These are phyloP conservation scores for Calycina marina DNA, from an alignment of 2,329 filamentous ascomycete species.

Conservation along the genomic window DNA sequence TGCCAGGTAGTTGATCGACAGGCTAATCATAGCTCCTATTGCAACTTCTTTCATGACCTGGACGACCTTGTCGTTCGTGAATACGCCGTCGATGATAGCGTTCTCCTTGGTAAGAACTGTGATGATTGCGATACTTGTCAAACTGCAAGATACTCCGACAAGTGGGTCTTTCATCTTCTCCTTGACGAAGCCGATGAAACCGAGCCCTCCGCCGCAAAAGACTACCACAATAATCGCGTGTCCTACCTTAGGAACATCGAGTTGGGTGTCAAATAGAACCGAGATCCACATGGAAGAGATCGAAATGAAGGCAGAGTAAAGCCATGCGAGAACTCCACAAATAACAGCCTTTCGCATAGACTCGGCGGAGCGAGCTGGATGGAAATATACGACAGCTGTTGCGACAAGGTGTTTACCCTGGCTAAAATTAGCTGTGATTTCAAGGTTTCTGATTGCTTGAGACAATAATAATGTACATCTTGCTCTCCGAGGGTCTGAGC, in stretches of 20 bases:
- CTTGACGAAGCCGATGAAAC: conserved; percentile 80
- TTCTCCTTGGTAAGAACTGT: conserved; percentile 86
- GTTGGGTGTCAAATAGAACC: conserved; percentile 55
- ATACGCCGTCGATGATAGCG: conserved; percentile 66
- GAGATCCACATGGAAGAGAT: conserved; percentile 82
- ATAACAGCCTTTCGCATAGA: conserved; percentile 80
- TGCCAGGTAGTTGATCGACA: too few relatives aligned
- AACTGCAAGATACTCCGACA: conserved; percentile 72
- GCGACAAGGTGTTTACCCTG: conserved; percentile 90
- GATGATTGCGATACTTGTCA: conserved; percentile 79
- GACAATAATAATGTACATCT: too few relatives aligned
- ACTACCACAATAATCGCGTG: conserved; percentile 68
- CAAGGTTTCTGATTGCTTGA: too few relatives aligned
- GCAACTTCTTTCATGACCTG: conserved; percentile 74
- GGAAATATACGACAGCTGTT: conserved; percentile 89
- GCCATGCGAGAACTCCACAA: conserved; percentile 62
- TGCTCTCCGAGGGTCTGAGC: conserved; percentile 63
- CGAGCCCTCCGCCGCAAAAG: conserved; percentile 75
- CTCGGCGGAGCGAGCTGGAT: conserved; percentile 72
- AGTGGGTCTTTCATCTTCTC: conserved; percentile 63
- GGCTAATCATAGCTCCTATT: conserved; percentile 66
- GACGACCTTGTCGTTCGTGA: conserved; percentile 67
- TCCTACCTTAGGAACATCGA: conserved; percentile 53
- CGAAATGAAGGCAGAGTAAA: conserved; percentile 63
- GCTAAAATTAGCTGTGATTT: too few relatives aligned